These are phyloP conservation scores for Pneumocystis canis DNA, from an alignment of 1,139 yeast species.

Conservation along the genomic window DNA sequence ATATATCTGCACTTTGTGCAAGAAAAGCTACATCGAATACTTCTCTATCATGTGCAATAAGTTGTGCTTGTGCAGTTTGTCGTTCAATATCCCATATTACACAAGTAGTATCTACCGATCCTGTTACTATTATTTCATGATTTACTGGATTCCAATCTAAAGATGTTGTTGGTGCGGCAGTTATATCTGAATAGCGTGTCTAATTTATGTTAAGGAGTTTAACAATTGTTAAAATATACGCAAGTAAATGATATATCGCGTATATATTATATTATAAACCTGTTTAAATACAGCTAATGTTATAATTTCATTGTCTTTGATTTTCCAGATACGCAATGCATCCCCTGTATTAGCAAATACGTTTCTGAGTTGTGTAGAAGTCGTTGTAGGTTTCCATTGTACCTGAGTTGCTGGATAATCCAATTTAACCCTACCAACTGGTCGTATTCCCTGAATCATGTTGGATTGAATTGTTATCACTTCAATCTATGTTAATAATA, in stretches of 20 bases:
- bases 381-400: slow-evolving; percentile 3
- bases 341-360: slow-evolving; percentile 6
- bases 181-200: slow-evolving; percentile 28
- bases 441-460: too few species aligned
- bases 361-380: too few species aligned
- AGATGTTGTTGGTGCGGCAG: slow-evolving; percentile 57
- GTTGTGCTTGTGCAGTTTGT: slow-evolving; percentile 77
- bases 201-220: too few species aligned
- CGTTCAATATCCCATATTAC: slow-evolving; percentile 80
- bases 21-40: slow-evolving; percentile 85
- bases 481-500: not conserved
- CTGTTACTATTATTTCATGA: slow-evolving; percentile 58
- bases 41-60: slow-evolving; percentile 91
- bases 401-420: not conserved
- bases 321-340: slow-evolving; percentile 9
- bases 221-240: too few species aligned
- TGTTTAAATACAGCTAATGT: too few species aligned
- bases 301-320: too few species aligned
- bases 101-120: slow-evolving; percentile 90
- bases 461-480: not conserved
- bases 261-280: too few species aligned
- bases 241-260: too few species aligned
- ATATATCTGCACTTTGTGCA: slow-evolving; percentile 58
- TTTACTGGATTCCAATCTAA: slow-evolving; percentile 83
- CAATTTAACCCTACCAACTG: not conserved